These are phyloP conservation scores for Thielaviopsis musarum DNA, from an alignment of 2,329 filamentous ascomycete species.

Conservation along the genomic window DNA sequence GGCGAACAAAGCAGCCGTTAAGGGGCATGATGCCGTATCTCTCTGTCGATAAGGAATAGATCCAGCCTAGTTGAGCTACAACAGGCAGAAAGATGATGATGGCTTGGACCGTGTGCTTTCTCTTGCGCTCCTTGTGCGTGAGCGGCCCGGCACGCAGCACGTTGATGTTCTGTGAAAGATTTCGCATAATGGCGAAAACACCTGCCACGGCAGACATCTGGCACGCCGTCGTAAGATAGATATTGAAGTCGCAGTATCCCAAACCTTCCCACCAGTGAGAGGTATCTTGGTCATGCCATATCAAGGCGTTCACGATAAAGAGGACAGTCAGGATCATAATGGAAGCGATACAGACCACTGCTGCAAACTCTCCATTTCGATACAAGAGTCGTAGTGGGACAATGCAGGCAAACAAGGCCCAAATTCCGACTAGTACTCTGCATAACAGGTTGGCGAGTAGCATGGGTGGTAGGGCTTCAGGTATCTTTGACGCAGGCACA, in stretches of 20 bases:
- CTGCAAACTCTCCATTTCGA: constrained; percentile 37
- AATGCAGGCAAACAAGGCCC: constrained; percentile 29
- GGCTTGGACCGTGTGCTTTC: constrained; percentile 29
- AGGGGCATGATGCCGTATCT: constrained; percentile 34
- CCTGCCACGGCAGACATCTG: constrained; percentile 34
- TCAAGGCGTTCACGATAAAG: constrained; percentile 31
- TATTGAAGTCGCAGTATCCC: constrained; percentile 36
- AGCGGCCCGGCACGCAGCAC: constrained; percentile 25
- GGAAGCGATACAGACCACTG: constrained; percentile 30
- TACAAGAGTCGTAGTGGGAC: constrained; percentile 35
- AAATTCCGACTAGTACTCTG: constrained; percentile 29
- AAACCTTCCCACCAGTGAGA: constrained; percentile 32
- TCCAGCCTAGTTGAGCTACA: constrained; percentile 30
- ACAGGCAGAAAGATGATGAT: constrained; percentile 39
- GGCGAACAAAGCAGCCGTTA: constrained; percentile 30
- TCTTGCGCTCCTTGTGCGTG: constrained; percentile 24
- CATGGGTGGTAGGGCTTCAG: constrained; percentile 16
- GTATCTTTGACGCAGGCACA: constrained; percentile 6
- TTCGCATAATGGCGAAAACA: constrained; percentile 37
- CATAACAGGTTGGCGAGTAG: constrained; percentile 29
- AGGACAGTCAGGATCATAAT: constrained; percentile 30
- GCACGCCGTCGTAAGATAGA: constrained; percentile 26
- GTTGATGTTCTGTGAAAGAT: constrained; percentile 33
- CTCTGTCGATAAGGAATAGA: constrained; percentile 29
- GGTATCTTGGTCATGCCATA: constrained; percentile 37